Conservation (phyloP, 768 basidiomycete species). For the Hericium rajendrae region DNA sequence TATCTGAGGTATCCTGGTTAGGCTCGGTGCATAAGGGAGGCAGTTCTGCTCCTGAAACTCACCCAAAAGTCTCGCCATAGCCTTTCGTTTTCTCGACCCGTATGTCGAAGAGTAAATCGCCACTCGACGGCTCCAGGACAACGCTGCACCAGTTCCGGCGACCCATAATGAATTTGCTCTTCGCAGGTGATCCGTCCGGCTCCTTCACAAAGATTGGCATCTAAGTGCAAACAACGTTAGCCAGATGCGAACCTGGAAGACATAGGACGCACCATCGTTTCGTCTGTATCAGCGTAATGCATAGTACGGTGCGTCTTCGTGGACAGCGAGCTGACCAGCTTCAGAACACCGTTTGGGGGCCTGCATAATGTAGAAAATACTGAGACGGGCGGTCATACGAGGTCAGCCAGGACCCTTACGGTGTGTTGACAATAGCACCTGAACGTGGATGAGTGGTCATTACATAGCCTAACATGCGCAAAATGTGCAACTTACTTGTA, state of each 20-base stretch:
- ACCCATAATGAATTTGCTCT: constrained; percentile 80
- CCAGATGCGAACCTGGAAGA: not conserved
- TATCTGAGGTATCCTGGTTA: constrained; percentile 15
- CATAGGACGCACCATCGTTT: constrained; percentile 53
- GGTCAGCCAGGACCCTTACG: constrained; percentile 37
- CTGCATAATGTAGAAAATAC: constrained; percentile 11
- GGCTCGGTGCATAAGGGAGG: not conserved
- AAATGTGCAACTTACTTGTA: constrained; percentile 42
- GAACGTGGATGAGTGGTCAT: constrained; percentile 3
- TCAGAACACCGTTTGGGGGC: constrained; percentile 64
- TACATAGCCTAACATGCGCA: not conserved
- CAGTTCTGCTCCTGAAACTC: constrained; percentile 17
- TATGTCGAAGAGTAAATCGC: constrained; percentile 73
- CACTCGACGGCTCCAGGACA: constrained; percentile 43
- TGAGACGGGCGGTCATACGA: not conserved
- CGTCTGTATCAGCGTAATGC: constrained; percentile 76
- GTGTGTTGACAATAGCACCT: constrained; percentile 95
- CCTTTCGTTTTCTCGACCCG: constrained; percentile 84
- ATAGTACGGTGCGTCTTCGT: constrained; percentile 81
- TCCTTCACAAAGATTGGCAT: constrained; percentile 70
- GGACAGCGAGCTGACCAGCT: constrained; percentile 73
- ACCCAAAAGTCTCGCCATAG: constrained; percentile 72
- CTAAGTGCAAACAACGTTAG: constrained; percentile 25
- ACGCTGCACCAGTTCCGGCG: constrained; percentile 82
- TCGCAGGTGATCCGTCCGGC: constrained; percentile 65